These are phyloP conservation scores for Wickerhamomyces silvicola DNA, from an alignment of 805 yeast species.

Conservation along the genomic window DNA sequence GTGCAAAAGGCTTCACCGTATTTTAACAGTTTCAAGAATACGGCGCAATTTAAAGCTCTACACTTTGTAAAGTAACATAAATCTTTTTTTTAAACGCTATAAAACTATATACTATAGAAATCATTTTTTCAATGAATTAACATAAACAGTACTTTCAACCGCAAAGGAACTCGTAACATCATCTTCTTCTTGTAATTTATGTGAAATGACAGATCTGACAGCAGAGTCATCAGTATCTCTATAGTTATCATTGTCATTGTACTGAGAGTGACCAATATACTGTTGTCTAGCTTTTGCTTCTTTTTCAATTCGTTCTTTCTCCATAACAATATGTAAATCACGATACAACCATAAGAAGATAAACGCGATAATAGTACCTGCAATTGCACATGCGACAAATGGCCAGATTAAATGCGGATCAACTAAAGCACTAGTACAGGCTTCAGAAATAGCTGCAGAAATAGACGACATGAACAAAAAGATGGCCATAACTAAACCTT, in stretches of 20 bases:
- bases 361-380: slow-evolving; percentile 51
- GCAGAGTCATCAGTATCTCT: too few relatives aligned
- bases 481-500: slow-evolving; percentile 33
- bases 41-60: background rate
- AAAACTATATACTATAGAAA: too few relatives aligned
- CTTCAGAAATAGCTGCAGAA: slow-evolving; percentile 69
- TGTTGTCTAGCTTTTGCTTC: slow-evolving; percentile 9
- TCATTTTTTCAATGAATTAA: too few relatives aligned
- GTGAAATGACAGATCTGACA: too few relatives aligned
- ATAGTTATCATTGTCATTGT: background rate
- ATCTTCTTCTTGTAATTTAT: too few relatives aligned
- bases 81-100: too few relatives aligned
- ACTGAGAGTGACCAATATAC: background rate
- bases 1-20: too few relatives aligned
- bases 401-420: slow-evolving; percentile 66
- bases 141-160: too few relatives aligned
- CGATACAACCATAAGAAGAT: slow-evolving; percentile 33
- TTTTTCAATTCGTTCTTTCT: background rate
- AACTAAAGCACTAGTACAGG: slow-evolving; percentile 57
- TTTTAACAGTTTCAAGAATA: background rate
- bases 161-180: too few relatives aligned
- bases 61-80: background rate
- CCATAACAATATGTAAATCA: slow-evolving; percentile 3
- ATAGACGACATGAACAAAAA: slow-evolving; percentile 64
- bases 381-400: slow-evolving; percentile 52